Evolutionary conservation across 768 basidiomycete genomes (phyloP).

Genomic region (Trametes elegans): DNA sequence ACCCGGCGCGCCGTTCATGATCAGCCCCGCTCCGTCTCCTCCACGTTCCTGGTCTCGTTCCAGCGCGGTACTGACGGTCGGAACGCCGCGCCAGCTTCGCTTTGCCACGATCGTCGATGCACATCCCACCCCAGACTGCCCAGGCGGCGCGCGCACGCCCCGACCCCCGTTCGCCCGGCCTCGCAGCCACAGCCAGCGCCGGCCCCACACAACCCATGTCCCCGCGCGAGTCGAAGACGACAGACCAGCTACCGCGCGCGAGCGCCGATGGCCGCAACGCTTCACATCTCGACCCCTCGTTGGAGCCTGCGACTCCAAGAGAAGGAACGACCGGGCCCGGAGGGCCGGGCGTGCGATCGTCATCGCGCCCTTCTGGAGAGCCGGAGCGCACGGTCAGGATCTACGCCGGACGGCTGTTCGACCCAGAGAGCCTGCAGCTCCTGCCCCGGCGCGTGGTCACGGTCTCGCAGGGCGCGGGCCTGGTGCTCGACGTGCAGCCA

Average conservation of each 20-base stretch:
- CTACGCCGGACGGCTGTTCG: constrained; percentile 51
- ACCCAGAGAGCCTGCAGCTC: constrained; percentile 42
- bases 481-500: constrained; percentile 33
- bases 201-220: background rate
- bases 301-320: background rate
- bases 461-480: constrained; percentile 44
- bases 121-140: background rate
- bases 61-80: background rate
- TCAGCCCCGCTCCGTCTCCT: too few species aligned
- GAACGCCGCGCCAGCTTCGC: background rate
- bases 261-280: too few species aligned
- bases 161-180: background rate
- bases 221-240: too few species aligned
- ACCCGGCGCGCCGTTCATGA: too few species aligned
- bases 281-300: too few species aligned
- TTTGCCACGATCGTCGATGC: background rate
- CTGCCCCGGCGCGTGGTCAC: constrained; percentile 46
- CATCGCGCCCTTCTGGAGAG: background rate
- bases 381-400: constrained; percentile 20
- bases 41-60: too few species aligned
- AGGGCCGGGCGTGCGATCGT: background rate
- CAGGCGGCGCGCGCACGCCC: background rate
- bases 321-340: background rate
- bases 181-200: background rate
- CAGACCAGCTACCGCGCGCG: too few species aligned